Conservation (phyloP, 176 grass and related monocot genomes). For the Zea luxurians region DNA sequence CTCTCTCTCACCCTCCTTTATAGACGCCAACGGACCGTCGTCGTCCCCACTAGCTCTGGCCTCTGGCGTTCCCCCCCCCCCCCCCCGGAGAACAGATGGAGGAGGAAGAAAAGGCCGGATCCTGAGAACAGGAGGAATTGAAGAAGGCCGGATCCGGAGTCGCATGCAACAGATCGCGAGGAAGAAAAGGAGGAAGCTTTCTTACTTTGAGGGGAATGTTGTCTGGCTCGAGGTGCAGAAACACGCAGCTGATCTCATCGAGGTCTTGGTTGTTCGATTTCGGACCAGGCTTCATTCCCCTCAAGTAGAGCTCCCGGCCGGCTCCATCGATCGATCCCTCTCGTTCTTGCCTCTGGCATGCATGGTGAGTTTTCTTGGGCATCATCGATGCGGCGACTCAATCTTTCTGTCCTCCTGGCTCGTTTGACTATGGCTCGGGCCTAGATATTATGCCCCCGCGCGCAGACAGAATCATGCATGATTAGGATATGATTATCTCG, state of each 20-base stretch:
- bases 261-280: constrained; percentile 50
- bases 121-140: no score
- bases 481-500: constrained; percentile 45
- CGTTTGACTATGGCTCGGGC: neutral
- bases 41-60: constrained; percentile 10
- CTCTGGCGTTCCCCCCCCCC: neutral
- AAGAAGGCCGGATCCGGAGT: neutral
- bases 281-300: constrained; percentile 99
- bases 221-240: constrained; percentile 54
- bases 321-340: neutral
- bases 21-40: constrained; percentile 30
- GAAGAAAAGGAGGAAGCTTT: constrained; percentile 32
- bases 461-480: constrained; percentile 1
- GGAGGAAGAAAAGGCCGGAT: no score
- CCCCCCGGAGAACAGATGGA: no score
- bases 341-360: neutral
- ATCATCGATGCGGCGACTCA: neutral
- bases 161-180: neutral
- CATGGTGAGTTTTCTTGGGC: constrained; percentile 22
- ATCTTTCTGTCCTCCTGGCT: neutral
- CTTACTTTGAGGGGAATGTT: constrained; percentile 58
- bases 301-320: constrained; percentile 43
- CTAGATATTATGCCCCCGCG: neutral
- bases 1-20: constrained; percentile 27
- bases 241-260: constrained; percentile 28